phyloP scores from a whole-genome alignment of 441 rosid species.

The Theobroma grandiflorum region DNA sequence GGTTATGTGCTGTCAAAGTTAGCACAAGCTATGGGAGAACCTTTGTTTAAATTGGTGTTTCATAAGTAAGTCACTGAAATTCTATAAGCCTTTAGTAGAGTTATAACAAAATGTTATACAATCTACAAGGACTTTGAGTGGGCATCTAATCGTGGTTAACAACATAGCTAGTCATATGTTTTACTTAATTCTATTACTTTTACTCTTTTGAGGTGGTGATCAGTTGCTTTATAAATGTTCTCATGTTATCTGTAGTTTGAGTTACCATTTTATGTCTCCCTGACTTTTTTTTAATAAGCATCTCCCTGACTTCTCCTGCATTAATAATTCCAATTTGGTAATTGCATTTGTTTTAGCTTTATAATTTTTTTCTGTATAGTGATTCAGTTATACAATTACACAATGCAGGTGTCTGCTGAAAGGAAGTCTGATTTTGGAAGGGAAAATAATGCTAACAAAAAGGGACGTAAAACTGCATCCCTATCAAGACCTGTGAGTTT shows the following conservation, averaged over 20 bases:
- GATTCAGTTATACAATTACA: constrained; percentile 22
- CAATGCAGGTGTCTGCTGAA: constrained; percentile 76
- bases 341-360: constrained; percentile 10
- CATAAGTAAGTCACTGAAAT: background rate
- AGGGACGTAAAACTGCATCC: constrained; percentile 63
- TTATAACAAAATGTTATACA: background rate
- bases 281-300: too few species aligned
- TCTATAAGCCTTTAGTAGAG: background rate
- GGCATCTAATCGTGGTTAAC: background rate
- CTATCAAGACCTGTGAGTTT: constrained; percentile 85
- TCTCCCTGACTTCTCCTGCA: background rate
- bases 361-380: background rate
- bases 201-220: background rate
- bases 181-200: background rate
- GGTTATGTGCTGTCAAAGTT: background rate
- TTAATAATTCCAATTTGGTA: constrained; percentile 9
- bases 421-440: constrained; percentile 64
- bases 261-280: background rate
- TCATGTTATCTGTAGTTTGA: constrained; percentile 13
- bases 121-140: background rate
- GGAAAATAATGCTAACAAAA: constrained; percentile 65
- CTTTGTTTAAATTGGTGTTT: background rate
- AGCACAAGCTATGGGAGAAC: background rate
- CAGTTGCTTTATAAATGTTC: background rate
- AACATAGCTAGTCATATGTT: background rate